Base-by-base conservation (phyloP, 164 flowering plant genomes). In the Taxillus chinensis region DNA sequence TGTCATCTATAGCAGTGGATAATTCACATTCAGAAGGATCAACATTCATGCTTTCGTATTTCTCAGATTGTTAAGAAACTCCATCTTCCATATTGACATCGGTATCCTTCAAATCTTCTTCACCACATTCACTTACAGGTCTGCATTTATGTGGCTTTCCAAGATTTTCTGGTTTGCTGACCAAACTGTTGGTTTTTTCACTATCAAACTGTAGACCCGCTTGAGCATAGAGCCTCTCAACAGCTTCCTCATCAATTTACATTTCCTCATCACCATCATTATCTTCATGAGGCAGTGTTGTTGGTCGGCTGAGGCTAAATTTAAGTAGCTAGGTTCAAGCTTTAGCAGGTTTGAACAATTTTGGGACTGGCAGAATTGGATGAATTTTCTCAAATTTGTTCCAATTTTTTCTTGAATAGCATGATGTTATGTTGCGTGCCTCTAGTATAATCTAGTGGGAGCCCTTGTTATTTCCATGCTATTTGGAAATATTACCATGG, bases 201-300 rank as follows among this genome's bases (percentile, higher is more conserved):
- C 59, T 62, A 14, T 62, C 67, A 64, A 66, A 58, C 45, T 68
- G 78, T 62, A 73, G 61, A 63, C 64, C 79, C 40, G 72, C 80
- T 66, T 76, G 75, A 61, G 64, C 56, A 57, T 75, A 76, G 39
- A 80, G 73, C 68, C 58, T 77, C 61, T 88, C 89, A 64, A 82
- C 89, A 59, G 80, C 87, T 68, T 84, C 86, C 70, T 90, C 97
- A 61, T 82, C 90, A 63, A 95, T 89, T 73, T 95, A 96, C 99
- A 95, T 95, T 72, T 80, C 96, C 74, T 80, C 90, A 75, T 95
- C 97, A 67, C 97, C 79, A 58, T 95, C 99, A 54, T 85, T 88
- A 70, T 89, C 99, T 41, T 79, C 69, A 71, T 67, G 82, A 62
- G 85, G 79, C 63, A 86, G 71, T 64, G 78, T 62, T 79, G 74